These are phyloP conservation scores for Exobasidium cylindrosporum DNA, from an alignment of 1,284 basidiomycete genomes.

Conservation along the genomic window DNA sequence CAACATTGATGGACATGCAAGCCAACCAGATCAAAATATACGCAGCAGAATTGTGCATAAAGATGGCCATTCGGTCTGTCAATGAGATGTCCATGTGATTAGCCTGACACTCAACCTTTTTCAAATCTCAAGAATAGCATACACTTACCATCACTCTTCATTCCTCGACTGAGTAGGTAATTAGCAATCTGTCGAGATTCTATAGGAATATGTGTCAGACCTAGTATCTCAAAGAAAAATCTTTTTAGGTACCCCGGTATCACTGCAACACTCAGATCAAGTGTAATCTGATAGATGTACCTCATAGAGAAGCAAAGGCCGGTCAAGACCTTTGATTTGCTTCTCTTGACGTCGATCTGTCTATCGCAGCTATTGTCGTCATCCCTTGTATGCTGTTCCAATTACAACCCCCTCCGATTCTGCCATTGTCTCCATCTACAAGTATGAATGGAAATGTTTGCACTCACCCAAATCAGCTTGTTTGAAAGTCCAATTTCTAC, in stretches of 20 bases:
- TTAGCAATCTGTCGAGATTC: conserved; percentile 32
- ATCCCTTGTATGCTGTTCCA: no score
- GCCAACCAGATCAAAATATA: conserved; percentile 44
- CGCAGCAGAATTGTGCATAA: conserved; percentile 46
- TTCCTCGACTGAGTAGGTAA: conserved; percentile 36
- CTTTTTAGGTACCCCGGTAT: neutral
- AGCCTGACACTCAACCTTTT: neutral
- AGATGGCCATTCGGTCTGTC: conserved; percentile 43
- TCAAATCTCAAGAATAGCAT: neutral
- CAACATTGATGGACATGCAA: conserved; percentile 43
- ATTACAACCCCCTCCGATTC: no score
- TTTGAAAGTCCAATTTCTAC: conserved; percentile 39
- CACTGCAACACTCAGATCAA: conserved; percentile 20
- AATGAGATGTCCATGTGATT: neutral
- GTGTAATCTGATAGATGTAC: conserved; percentile 16
- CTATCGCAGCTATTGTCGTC: conserved; percentile 9
- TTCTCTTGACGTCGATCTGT: neutral
- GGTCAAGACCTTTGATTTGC: neutral
- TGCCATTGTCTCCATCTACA: no score
- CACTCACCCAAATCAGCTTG: conserved; percentile 31
- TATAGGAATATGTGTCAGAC: conserved; percentile 9
- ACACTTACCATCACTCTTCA: conserved; percentile 32
- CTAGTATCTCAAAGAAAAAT: neutral
- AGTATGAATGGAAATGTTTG: no score
- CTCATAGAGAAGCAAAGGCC: conserved; percentile 4